Evolutionary conservation across 139 green algal species (phyloP).

Genomic region (Diplosphaera chodatii): DNA sequence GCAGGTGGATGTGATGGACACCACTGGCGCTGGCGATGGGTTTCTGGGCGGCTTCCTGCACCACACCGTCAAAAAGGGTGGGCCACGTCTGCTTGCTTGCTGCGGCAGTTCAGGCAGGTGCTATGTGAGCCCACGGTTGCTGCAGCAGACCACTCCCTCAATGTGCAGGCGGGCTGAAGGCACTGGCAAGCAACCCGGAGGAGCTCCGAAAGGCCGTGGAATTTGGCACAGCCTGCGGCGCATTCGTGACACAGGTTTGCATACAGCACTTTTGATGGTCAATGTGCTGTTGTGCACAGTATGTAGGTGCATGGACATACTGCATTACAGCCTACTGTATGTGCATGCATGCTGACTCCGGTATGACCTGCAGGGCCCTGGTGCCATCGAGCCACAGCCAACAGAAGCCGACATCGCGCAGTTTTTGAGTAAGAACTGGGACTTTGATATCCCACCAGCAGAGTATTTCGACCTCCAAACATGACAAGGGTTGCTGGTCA

Average conservation of each 20-base stretch:
- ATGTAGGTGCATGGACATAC: no score
- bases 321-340: no score
- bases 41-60: constrained; percentile 78
- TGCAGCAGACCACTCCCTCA: no score
- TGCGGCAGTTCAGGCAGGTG: no score
- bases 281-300: no score
- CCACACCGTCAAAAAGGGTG: constrained; percentile 20
- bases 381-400: constrained; percentile 74
- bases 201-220: constrained; percentile 52
- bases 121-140: no score
- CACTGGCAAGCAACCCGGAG: constrained; percentile 34
- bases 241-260: constrained; percentile 37
- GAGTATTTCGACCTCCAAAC: background rate
- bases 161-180: constrained; percentile 55
- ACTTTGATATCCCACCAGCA: background rate
- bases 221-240: constrained; percentile 50
- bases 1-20: constrained; percentile 69
- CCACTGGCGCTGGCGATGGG: constrained; percentile 82
- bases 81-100: background rate
- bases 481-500: no score
- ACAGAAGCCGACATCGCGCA: constrained; percentile 42
- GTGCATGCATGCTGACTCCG: no score
- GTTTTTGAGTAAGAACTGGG: constrained; percentile 25
- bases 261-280: no score
- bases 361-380: constrained; percentile 21